Percentiles rank a stretch among this genome's conserved stretches.
phyloP scores from a whole-genome alignment of 805 yeast species.

The Blastobotrys chiropterorum region DNA sequence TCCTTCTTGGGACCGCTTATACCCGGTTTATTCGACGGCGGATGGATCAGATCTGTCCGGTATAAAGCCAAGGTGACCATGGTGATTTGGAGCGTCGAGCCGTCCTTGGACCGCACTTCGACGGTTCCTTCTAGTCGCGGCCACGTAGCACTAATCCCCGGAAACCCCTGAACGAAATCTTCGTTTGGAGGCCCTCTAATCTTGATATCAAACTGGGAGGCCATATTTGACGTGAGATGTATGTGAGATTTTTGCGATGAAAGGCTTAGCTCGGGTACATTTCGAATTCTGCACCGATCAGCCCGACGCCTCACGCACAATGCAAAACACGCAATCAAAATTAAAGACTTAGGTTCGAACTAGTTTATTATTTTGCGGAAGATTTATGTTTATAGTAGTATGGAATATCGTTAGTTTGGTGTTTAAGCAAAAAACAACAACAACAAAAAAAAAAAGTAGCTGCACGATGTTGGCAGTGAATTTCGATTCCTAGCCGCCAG shows the following conservation, averaged over 20 bases:
- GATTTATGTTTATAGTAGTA: no score
- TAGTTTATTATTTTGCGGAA: no score
- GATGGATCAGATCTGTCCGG: slow-evolving; percentile 33
- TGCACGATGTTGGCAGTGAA: no score
- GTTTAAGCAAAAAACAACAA: no score
- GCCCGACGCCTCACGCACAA: neutral
- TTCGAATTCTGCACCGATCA: neutral
- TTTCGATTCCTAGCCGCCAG: no score
- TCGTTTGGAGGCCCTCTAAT: slow-evolving; percentile 35
- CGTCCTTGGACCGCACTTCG: slow-evolving; percentile 31
- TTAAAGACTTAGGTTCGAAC: no score
- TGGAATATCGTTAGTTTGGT: no score
- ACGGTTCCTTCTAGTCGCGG: slow-evolving; percentile 37
- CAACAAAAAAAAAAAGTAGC: no score
- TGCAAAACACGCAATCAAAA: no score
- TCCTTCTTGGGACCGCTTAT: slow-evolving; percentile 28
- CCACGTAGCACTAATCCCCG: slow-evolving; percentile 39
- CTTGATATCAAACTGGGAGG: slow-evolving; percentile 19
- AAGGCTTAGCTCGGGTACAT: neutral
- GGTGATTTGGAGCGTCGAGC: slow-evolving; percentile 19
- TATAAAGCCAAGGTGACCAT: slow-evolving; percentile 32
- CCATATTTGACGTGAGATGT: neutral
- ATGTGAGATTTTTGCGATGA: neutral
- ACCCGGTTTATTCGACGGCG: slow-evolving; percentile 31
- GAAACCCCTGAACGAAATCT: slow-evolving; percentile 37